phyloP scores from a whole-genome alignment of 148 eudicot species.

The Vaccinium macrocarpon region DNA sequence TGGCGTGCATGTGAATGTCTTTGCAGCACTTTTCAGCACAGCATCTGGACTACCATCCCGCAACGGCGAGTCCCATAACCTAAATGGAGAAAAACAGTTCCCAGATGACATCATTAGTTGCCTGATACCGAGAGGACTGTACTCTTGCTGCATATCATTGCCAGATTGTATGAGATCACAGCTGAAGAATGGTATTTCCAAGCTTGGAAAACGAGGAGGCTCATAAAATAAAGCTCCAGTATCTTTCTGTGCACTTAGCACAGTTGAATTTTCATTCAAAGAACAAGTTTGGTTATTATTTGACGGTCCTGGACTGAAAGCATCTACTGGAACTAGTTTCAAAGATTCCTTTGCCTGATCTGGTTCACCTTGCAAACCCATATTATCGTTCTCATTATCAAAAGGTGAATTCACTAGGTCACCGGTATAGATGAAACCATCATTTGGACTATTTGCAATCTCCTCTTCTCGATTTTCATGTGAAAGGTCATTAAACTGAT shows the following conservation, averaged over 20 bases:
- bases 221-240: constrained; percentile 72
- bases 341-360: constrained; percentile 31
- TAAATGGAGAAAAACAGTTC: constrained; percentile 58
- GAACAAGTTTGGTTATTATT: constrained; percentile 33
- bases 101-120: constrained; percentile 67
- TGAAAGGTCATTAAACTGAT: constrained; percentile 33
- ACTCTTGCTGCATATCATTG: constrained; percentile 69
- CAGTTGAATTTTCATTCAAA: constrained; percentile 25
- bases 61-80: constrained; percentile 83
- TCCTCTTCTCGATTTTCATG: constrained; percentile 39
- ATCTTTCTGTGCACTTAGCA: constrained; percentile 36
- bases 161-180: constrained; percentile 86
- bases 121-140: constrained; percentile 92
- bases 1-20: constrained; percentile 72
- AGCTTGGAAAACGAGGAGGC: constrained; percentile 86
- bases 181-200: constrained; percentile 86
- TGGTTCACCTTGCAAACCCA: constrained; percentile 31
- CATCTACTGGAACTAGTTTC: constrained; percentile 51
- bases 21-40: constrained; percentile 83
- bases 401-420: constrained; percentile 29
- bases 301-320: constrained; percentile 39
- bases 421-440: constrained; percentile 29
- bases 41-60: constrained; percentile 70
- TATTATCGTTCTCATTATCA: constrained; percentile 22
- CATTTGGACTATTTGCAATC: constrained; percentile 27